These are phyloP conservation scores for Xylariaceae sp. DNA, from an alignment of 2,329 filamentous ascomycete species.

Conservation along the genomic window DNA sequence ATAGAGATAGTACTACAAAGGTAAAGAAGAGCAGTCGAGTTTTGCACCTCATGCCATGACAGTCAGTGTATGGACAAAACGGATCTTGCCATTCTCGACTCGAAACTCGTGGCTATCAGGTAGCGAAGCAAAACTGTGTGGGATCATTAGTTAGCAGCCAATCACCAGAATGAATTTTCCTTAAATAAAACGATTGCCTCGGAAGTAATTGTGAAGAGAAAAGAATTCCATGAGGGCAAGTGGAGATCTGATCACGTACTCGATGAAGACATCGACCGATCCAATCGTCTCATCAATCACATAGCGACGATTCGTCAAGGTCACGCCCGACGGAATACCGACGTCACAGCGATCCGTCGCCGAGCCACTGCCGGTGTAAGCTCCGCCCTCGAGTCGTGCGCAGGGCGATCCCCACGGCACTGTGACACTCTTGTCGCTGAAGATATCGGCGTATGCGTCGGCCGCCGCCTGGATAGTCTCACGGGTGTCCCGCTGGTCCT, in stretches of 20 bases:
- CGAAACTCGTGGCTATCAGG: constrained; percentile 37
- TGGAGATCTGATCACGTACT: no score
- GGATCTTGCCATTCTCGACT: constrained; percentile 32
- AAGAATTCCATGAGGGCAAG: no score
- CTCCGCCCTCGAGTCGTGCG: constrained; percentile 36
- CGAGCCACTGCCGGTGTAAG: constrained; percentile 32
- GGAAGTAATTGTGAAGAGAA: no score
- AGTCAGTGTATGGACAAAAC: constrained; percentile 34
- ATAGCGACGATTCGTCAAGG: constrained; percentile 28
- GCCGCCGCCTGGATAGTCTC: constrained; percentile 36
- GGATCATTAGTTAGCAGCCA: no score
- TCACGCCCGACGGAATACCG: constrained; percentile 34
- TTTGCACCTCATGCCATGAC: constrained; percentile 22
- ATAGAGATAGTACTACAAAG: no score
- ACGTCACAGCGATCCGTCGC: constrained; percentile 33
- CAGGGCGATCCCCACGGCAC: constrained; percentile 40
- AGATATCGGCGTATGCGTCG: constrained; percentile 38
- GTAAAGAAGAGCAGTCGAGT: no score
- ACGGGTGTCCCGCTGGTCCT: constrained; percentile 31
- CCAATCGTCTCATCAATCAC: constrained; percentile 32
- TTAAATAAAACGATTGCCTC: no score
- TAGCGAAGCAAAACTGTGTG: constrained; percentile 28
- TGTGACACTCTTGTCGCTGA: constrained; percentile 35
- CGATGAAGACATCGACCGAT: constrained; percentile 29
- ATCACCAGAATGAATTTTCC: no score